phyloP scores from a whole-genome alignment of 805 yeast species.

The Naumovozyma dairenensis region DNA sequence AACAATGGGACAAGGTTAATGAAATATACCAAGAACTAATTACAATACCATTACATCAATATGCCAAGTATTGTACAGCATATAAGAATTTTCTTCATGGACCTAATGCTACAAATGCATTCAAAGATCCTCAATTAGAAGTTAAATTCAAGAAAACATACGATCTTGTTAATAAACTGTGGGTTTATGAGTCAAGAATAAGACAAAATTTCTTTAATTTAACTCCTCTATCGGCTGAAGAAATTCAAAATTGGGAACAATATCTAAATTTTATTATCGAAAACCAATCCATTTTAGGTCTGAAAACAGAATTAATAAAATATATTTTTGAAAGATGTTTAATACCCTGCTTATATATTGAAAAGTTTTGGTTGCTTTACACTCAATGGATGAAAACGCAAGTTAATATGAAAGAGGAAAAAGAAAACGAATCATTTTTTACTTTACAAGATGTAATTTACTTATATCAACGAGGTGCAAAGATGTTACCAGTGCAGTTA shows the following conservation, averaged over 20 bases:
- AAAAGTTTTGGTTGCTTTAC: conserved; percentile 62
- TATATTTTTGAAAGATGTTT: conserved; percentile 64
- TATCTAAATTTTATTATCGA: conserved; percentile 50
- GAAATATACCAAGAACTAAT: conserved; percentile 38
- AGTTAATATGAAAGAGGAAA: conserved; percentile 13
- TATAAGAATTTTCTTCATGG: conserved; percentile 29
- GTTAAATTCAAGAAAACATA: conserved; percentile 40
- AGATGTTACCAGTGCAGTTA: conserved; percentile 29
- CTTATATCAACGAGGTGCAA: conserved; percentile 44
- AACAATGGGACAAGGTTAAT: conserved; percentile 31
- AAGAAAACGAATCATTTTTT: neutral
- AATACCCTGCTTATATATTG: conserved; percentile 52
- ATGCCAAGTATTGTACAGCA: conserved; percentile 60
- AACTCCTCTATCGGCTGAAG: conserved; percentile 34
- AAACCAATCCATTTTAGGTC: conserved; percentile 20
- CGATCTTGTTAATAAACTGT: conserved; percentile 43
- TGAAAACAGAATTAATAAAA: conserved; percentile 27
- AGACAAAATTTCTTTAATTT: conserved; percentile 50
- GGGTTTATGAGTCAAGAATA: conserved; percentile 65
- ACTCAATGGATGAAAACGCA: conserved; percentile 38
- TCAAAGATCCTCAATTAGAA: conserved; percentile 31
- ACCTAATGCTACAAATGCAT: conserved; percentile 20
- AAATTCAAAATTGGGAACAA: conserved; percentile 44
- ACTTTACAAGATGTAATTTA: conserved; percentile 28
- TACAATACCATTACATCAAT: conserved; percentile 72